Conservation (phyloP, 169 alveolate genomes). For the Eimeria nieschulzi region DNA sequence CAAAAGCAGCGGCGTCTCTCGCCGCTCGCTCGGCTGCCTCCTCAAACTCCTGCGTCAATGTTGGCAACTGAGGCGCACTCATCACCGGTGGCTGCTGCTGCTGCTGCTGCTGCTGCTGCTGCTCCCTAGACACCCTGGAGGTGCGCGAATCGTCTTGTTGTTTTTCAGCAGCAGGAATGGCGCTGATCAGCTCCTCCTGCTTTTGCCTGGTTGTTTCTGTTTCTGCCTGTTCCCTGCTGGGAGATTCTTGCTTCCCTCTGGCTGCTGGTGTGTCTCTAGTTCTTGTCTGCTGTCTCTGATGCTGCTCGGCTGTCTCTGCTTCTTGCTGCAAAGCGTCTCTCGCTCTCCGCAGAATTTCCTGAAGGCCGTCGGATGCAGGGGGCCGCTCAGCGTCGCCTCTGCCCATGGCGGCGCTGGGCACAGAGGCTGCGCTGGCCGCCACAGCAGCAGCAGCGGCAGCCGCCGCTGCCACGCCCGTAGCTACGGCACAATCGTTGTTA, state of each 20-base stretch:
- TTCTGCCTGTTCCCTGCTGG: too few species aligned
- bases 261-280: too few species aligned
- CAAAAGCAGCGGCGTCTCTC: constrained; percentile 4
- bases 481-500: constrained; percentile 21
- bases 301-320: background rate
- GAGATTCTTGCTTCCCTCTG: too few species aligned
- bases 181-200: too few species aligned
- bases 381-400: background rate
- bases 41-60: constrained; percentile 4
- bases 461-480: constrained; percentile 33
- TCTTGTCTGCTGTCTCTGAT: background rate
- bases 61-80: background rate
- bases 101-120: constrained; percentile 18
- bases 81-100: background rate
- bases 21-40: constrained; percentile 16
- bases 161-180: too few species aligned
- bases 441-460: constrained; percentile 41
- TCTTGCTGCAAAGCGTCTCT: background rate
- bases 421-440: background rate
- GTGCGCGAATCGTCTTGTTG: too few species aligned
- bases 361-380: constrained; percentile 4
- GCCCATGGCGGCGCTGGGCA: background rate
- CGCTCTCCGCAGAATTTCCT: background rate
- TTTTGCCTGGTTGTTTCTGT: too few species aligned
- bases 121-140: background rate